These are phyloP conservation scores for Ceratobasidium sp. DNA, from an alignment of 1,284 basidiomycete species.

Conservation along the genomic window DNA sequence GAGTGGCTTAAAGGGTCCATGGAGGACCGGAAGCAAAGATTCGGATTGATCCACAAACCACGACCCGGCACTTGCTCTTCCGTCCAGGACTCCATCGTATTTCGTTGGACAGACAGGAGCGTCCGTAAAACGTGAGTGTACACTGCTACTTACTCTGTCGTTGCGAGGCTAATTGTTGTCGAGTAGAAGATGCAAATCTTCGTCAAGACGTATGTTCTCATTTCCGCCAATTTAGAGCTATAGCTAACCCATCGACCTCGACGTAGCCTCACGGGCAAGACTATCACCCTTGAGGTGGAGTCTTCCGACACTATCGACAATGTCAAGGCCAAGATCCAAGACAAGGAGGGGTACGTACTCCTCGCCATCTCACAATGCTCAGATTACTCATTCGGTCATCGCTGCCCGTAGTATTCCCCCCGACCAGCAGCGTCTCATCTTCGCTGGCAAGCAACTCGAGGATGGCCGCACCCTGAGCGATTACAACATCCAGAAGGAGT, in stretches of 20 bases:
- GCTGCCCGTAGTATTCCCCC: slow-evolving; percentile 76
- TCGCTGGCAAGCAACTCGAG: slow-evolving; percentile 98
- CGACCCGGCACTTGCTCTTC: slow-evolving; percentile 57
- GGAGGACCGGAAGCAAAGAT: slow-evolving; percentile 26
- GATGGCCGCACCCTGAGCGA: slow-evolving; percentile 90
- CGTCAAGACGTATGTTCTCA: slow-evolving; percentile 82
- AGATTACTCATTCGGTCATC: slow-evolving; percentile 38
- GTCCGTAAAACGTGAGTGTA: slow-evolving; percentile 56
- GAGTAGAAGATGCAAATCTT: slow-evolving; percentile 83
- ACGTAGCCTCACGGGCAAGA: slow-evolving; percentile 95
- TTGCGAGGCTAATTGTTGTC: slow-evolving; percentile 46
- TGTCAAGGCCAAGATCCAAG: slow-evolving; percentile 96
- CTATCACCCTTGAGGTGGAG: slow-evolving; percentile 97
- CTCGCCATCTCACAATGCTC: not conserved
- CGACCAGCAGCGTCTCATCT: slow-evolving; percentile 98
- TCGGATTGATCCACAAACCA: slow-evolving; percentile 26
- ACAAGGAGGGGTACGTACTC: slow-evolving; percentile 85
- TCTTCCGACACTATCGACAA: slow-evolving; percentile 98
- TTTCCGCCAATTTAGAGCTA: not conserved
- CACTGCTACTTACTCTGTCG: not conserved
- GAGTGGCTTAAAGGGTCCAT: slow-evolving; percentile 4
- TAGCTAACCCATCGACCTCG: slow-evolving; percentile 8
- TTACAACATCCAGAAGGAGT: slow-evolving; percentile 97
- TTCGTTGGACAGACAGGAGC: slow-evolving; percentile 86
- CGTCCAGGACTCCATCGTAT: slow-evolving; percentile 87